Evolutionary conservation across 805 yeast species (phyloP).

Genomic region (Lipomyces yamadae): DNA sequence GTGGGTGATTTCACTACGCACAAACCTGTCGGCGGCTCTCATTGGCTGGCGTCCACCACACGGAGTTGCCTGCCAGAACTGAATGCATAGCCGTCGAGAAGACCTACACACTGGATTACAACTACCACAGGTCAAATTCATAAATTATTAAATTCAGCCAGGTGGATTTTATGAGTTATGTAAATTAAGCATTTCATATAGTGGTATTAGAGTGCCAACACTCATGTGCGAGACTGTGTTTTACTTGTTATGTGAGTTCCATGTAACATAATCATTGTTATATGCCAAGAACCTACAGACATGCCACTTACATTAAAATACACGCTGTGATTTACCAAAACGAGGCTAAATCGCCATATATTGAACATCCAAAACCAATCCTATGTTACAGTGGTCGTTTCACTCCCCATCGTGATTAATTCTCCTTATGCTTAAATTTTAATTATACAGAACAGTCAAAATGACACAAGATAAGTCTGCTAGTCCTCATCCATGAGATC

Average conservation of each 20-base stretch:
- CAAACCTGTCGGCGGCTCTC: slow-evolving; percentile 19
- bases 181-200: too few relatives aligned
- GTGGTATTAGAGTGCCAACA: too few relatives aligned
- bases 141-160: too few relatives aligned
- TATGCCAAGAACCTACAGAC: neutral
- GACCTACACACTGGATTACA: too few relatives aligned
- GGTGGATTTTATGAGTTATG: too few relatives aligned
- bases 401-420: neutral
- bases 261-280: too few relatives aligned
- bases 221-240: too few relatives aligned
- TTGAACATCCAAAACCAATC: neutral
- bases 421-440: neutral
- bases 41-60: slow-evolving; percentile 12
- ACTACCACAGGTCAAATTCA: too few relatives aligned
- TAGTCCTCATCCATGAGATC: slow-evolving; percentile 1
- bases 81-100: too few relatives aligned
- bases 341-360: neutral
- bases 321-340: slow-evolving; percentile 2
- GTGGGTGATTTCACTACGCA: neutral
- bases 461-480: neutral
- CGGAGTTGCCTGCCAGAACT: too few relatives aligned
- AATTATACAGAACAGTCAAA: neutral
- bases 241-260: too few relatives aligned
- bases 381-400: neutral
- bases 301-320: neutral